phyloP scores from a whole-genome alignment of 2,329 filamentous ascomycete species.

The Penicillium sp. region DNA sequence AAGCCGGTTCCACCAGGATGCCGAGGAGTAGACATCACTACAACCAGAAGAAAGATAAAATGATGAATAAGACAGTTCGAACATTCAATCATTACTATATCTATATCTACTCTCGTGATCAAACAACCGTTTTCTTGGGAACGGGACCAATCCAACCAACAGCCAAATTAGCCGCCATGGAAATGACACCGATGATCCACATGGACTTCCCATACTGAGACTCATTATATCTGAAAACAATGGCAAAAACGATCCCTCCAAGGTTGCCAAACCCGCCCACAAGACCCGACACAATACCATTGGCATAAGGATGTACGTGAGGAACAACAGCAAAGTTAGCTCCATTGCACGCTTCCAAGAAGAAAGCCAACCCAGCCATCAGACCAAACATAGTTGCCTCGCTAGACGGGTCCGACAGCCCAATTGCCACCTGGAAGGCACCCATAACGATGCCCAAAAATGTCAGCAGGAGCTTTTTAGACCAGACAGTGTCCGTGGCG shows the following conservation, averaged over 20 bases:
- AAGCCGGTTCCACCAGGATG: slow-evolving; percentile 10
- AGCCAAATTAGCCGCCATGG: slow-evolving; percentile 65
- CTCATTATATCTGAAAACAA: slow-evolving; percentile 75
- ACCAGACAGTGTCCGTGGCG: slow-evolving; percentile 54
- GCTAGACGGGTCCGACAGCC: slow-evolving; percentile 60
- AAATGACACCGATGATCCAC: slow-evolving; percentile 79
- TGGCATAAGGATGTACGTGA: slow-evolving; percentile 79
- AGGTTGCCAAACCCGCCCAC: slow-evolving; percentile 80
- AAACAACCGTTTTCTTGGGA: slow-evolving; percentile 50
- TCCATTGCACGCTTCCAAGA: slow-evolving; percentile 81
- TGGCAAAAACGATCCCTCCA: slow-evolving; percentile 79
- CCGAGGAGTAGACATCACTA: not conserved
- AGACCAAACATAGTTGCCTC: slow-evolving; percentile 71
- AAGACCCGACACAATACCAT: slow-evolving; percentile 74
- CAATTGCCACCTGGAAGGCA: slow-evolving; percentile 61
- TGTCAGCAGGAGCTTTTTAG: slow-evolving; percentile 63
- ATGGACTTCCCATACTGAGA: slow-evolving; percentile 67
- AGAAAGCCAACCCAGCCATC: slow-evolving; percentile 73
- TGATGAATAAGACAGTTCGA: not conserved
- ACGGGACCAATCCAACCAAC: slow-evolving; percentile 64
- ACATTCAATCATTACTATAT: not conserved
- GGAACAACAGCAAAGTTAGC: slow-evolving; percentile 84
- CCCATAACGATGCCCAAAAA: slow-evolving; percentile 57
- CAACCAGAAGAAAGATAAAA: not conserved
- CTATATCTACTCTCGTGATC: slow-evolving; percentile 1